These are phyloP conservation scores for Fusarium udum DNA, from an alignment of 2,329 filamentous ascomycete genomes.

Conservation along the genomic window DNA sequence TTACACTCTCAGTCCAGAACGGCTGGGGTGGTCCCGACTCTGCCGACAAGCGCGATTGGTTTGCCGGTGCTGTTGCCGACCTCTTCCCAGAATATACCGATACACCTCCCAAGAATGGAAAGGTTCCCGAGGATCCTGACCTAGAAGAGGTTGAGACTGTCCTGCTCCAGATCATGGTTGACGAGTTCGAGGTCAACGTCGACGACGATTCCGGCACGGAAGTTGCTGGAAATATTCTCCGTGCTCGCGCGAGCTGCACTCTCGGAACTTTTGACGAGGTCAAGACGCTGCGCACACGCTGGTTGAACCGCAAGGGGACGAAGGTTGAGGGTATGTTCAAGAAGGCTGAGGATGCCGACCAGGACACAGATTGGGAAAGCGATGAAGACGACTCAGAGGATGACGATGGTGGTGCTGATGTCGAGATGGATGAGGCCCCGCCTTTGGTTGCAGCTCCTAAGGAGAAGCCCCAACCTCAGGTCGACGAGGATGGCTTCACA, in stretches of 20 bases:
- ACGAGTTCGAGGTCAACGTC: constrained; percentile 93
- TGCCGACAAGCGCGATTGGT: constrained; percentile 93
- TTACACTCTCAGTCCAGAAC: constrained; percentile 86
- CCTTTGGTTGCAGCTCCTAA: constrained; percentile 64
- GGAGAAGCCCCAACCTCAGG: constrained; percentile 73
- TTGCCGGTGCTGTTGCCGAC: constrained; percentile 86
- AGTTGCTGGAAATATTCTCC: constrained; percentile 77
- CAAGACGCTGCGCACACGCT: constrained; percentile 69
- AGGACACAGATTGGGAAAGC: constrained; percentile 70
- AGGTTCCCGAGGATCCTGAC: constrained; percentile 66
- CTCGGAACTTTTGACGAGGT: constrained; percentile 74
- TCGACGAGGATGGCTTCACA: constrained; percentile 85
- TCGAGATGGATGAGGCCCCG: constrained; percentile 76
- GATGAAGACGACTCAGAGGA: constrained; percentile 68
- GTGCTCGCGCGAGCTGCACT: constrained; percentile 70
- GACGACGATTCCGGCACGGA: constrained; percentile 87
- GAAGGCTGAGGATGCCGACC: constrained; percentile 63
- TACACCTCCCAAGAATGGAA: constrained; percentile 42
- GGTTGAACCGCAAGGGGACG: constrained; percentile 68
- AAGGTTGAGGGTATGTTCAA: constrained; percentile 64
- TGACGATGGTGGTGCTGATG: constrained; percentile 64
- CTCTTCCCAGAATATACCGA: constrained; percentile 76
- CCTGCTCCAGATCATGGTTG: constrained; percentile 88
- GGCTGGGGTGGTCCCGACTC: constrained; percentile 88
- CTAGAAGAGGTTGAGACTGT: constrained; percentile 83